These are phyloP conservation scores for Termitomyces heimii DNA, from an alignment of 768 basidiomycete genomes.

Conservation along the genomic window DNA sequence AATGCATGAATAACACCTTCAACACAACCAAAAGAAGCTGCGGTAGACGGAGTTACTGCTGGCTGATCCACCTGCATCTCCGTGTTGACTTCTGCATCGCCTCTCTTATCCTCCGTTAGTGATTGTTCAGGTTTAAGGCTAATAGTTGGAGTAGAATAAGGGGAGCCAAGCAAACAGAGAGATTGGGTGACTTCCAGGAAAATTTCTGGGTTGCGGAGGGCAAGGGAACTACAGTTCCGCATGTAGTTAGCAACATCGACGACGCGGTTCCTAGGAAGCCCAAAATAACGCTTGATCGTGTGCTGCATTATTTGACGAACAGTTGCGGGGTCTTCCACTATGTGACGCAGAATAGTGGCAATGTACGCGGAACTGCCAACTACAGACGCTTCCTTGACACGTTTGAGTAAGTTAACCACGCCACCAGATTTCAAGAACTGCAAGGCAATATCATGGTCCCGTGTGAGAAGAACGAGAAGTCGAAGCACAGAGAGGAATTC, in stretches of 20 bases:
- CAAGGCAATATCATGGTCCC: conserved; percentile 57
- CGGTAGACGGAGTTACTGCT: conserved; percentile 8
- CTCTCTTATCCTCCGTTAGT: conserved; percentile 18
- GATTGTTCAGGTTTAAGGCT: conserved; percentile 39
- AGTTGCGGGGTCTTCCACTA: conserved; percentile 70
- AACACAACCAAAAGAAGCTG: conserved; percentile 34
- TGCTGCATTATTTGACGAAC: conserved; percentile 74
- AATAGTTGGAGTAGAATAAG: conserved; percentile 55
- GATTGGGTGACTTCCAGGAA: conserved; percentile 74
- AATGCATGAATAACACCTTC: conserved; percentile 68
- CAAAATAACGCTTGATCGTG: conserved; percentile 77
- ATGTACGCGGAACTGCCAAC: conserved; percentile 77
- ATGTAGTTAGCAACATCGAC: conserved; percentile 72
- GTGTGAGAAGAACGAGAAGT: conserved; percentile 79
- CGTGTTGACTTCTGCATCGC: conserved; percentile 18
- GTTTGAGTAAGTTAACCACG: conserved; percentile 55
- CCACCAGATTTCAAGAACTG: conserved; percentile 69
- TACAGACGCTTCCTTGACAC: conserved; percentile 56
- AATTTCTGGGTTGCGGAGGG: conserved; percentile 68
- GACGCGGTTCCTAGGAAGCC: conserved; percentile 58
- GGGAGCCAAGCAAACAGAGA: conserved; percentile 66
- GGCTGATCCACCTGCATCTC: conserved; percentile 61
- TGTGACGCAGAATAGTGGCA: conserved; percentile 85
- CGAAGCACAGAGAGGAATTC: conserved; percentile 80
- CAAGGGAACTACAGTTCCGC: conserved; percentile 70